Evolutionary conservation across 2,329 filamentous ascomycete species (phyloP), one percentile per base, ranked within the genome.

Genomic region (Metarhizium robertsii): DNA sequence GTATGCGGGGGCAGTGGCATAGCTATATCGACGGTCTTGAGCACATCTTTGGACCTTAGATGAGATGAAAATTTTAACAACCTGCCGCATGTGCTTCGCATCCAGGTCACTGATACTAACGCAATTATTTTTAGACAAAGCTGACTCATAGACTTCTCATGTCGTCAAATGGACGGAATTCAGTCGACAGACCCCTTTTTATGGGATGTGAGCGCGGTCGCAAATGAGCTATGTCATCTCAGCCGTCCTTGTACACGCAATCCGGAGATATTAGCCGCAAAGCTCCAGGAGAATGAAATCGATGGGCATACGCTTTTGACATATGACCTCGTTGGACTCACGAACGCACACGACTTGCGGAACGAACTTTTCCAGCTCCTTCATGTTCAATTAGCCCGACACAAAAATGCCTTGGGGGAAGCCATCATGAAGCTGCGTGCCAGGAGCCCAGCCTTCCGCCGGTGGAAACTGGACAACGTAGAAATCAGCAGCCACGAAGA

Each of bases 181-280:
- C 34, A 43, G 50, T 67, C 68, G 16, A 66, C 71, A 55, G 89
- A 95, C 69, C 90, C 90, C n/a, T 87, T 85, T 68, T 65, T 78
- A 54, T 95, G 90, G 90, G 79, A 79, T 40, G 75, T 85, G 36
- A 82, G 87, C 42, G 77, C 83, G 40, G 81, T 95, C 11, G 79
- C 87, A 10, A 67, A 75, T 16, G 84, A 86, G 63, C 74, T 95
- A 3, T 90, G 85, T 65, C 75, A 78, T 25, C 64, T 73, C 2
- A 65, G 74, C 3, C 73, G 74, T 50, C 76, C 80, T 10, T 81
- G 79, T 78, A 69, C 70, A 50, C 69, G 65, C 4, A 75, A 87
- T 52, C 70, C 77, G 0, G 63, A 64, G 0, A 52, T 66, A 0
- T 74, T 95, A 3, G 79, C 83, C 56, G 64, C 66, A 20, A 72